Evolutionary conservation across 805 yeast genomes (phyloP).

Genomic region (Cyberlindnera americana): DNA sequence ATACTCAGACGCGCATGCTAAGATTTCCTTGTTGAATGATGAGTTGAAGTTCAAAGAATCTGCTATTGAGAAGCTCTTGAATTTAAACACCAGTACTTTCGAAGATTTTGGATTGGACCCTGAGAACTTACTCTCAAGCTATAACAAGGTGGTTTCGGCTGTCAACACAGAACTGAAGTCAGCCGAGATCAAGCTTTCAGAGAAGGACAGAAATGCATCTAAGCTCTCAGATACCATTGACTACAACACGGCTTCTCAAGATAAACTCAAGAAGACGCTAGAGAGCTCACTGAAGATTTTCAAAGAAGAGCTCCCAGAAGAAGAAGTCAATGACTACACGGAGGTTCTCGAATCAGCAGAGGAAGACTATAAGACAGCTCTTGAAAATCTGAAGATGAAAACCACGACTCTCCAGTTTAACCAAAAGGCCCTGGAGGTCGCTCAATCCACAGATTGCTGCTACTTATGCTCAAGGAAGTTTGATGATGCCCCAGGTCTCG

Average conservation of each 20-base stretch:
- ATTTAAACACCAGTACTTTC: slow-evolving; percentile 26
- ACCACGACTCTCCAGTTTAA: slow-evolving; percentile 71
- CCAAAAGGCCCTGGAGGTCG: slow-evolving; percentile 60
- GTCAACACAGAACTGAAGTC: slow-evolving; percentile 7
- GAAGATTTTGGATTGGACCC: slow-evolving; percentile 16
- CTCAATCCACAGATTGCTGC: slow-evolving; percentile 57
- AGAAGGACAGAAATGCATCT: slow-evolving; percentile 4
- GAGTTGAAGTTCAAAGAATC: slow-evolving; percentile 32
- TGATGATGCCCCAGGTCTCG: slow-evolving; percentile 33
- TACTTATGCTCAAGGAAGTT: slow-evolving; percentile 70
- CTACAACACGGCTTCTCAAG: slow-evolving; percentile 8
- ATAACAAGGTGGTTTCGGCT: not conserved
- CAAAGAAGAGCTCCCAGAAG: slow-evolving; percentile 27
- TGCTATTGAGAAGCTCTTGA: slow-evolving; percentile 30
- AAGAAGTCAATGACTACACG: slow-evolving; percentile 48
- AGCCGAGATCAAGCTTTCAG: slow-evolving; percentile 6
- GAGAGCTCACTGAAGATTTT: slow-evolving; percentile 13
- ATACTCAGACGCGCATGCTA: slow-evolving; percentile 58
- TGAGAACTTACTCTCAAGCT: slow-evolving; percentile 15
- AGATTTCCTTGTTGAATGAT: slow-evolving; percentile 42
- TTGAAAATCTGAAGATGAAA: slow-evolving; percentile 63
- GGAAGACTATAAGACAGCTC: slow-evolving; percentile 54
- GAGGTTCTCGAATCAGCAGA: slow-evolving; percentile 52
- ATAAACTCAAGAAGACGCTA: slow-evolving; percentile 10
- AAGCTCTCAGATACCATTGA: slow-evolving; percentile 19